Evolutionary conservation across 495 filamentous ascomycete genomes (phyloP), one percentile per base, ranked within the genome.

Genomic region (Aspergillus carlsbadensis): DNA sequence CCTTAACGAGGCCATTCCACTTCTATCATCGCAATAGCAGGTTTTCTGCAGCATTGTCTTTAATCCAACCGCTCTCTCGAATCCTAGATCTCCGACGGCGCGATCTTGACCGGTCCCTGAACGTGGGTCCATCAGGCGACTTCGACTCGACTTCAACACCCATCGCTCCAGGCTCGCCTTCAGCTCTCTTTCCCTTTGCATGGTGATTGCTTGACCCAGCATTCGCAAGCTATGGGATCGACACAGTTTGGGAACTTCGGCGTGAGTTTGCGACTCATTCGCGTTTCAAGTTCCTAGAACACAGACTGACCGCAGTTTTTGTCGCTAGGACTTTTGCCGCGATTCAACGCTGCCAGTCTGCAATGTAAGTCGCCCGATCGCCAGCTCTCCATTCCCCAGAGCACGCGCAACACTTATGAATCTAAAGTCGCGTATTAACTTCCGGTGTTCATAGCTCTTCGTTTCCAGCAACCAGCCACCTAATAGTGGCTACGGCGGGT

Each of bases 271-370:
- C 56, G 33, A 48, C 52, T 35, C 17, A 39, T 39, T 17, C 5
- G 22, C 50, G 17, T 29, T 20, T 34, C n/a, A 43, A 18, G 17
- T 52, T 17, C 1, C 11, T 2, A 1, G 24, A 49, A n/a, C n/a
- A 58, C 49, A 53, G 40, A 57, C 58, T 44, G 40, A 44, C 50
- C 57, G 41, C 50, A 70, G 64, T 40, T 36, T 55, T 53, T 44
- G 46, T 50, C 36, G 26, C 18, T 13, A 96, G 89, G 78, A 94
- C 75, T 96, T 99, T 70, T 99, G 94, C 85, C 88, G 89, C 65
- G 91, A 96, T 77, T 92, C 92, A 59, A 97, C 93, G 59, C 80
- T 99, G 66, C 94, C 94, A 59, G 84, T 96, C 61, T 97, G 92
- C 84, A 96, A 96, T 82, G 93, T 98, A 83, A 59, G 93, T 86